Base-by-base conservation (phyloP, 225 moss, liverwort and hornwort genomes). In the Pseudoscleropodium purum region DNA sequence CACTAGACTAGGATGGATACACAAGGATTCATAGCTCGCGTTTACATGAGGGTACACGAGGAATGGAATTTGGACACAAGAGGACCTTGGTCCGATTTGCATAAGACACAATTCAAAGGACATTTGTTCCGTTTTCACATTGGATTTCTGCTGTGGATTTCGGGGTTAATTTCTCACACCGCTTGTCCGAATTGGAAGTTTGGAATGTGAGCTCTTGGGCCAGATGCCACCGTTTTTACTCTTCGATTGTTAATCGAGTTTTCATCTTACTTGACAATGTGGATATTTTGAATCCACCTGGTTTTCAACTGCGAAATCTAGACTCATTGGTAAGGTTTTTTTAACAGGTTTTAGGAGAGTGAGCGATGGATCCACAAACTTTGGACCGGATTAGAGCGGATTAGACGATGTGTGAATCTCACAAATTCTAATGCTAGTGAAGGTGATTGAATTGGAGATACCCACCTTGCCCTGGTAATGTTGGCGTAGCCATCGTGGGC, bases 401-500 rank as follows among this genome's bases (percentile, higher is more conserved):
- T 20, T 13, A 68, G 54, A 39, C 39, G 9, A 39, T 24, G 29
- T n/a, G 54, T 54, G 54, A 68, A 52, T 51, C n/a, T 45, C 54
- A 39, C 13, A 69, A 69, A 54, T 4, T 69, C 67, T 51, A 29
- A 52, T 37, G 66, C 84, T 52, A 54, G 52, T 30, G 68, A 84
- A n/a, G 37, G n/a, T 34, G 39, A 68, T n/a, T 54, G 54, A 68
- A 30, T 54, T 34, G 62, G 65, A 65, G 54, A 65, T 23, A 79
- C 87, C 54, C 54, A 94, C 95, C 93, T 91, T 90, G 59, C 84
- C 90, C 25, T 87, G 51, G 74, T 94, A 96, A 61, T 92, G 92
- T 34, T 90, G 88, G 37, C 93, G 95, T 39, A 94, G 74, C 95
- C 95, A 96, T 27, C 79, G 89, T 11, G 95, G 95, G 69, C 90